Percentiles rank a stretch among this genome's conserved stretches.
Evolutionary conservation across 2,329 filamentous ascomycete species (phyloP).

Genomic region (Xylariaceae sp.): DNA sequence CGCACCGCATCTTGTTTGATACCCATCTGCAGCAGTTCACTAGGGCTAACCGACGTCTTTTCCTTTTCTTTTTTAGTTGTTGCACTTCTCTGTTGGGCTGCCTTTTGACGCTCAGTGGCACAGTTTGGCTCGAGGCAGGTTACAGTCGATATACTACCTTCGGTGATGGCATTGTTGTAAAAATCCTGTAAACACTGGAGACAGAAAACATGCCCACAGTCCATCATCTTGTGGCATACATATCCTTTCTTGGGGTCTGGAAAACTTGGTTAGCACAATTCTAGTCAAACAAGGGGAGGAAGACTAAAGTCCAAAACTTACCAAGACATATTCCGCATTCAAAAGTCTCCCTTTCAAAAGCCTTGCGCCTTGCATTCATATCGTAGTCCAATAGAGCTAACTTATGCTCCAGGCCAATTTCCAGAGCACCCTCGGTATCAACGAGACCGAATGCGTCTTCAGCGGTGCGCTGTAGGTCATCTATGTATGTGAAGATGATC

Average conservation of each 20-base stretch:
- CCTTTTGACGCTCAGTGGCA: constrained; percentile 54
- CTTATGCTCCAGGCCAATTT: constrained; percentile 56
- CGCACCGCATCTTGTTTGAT: constrained; percentile 68
- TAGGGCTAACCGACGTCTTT: constrained; percentile 70
- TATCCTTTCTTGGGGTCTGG: constrained; percentile 83
- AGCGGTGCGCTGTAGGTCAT: constrained; percentile 56
- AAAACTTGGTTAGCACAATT: constrained; percentile 17
- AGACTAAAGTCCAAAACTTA: constrained; percentile 35
- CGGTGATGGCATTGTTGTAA: constrained; percentile 81
- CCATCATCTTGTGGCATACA: constrained; percentile 74
- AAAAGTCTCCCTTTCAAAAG: constrained; percentile 81
- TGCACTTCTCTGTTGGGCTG: constrained; percentile 28
- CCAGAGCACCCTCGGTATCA: constrained; percentile 43
- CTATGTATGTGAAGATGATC: constrained; percentile 60
- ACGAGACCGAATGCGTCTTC: constrained; percentile 59
- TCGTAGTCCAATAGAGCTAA: constrained; percentile 75
- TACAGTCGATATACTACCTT: constrained; percentile 76
- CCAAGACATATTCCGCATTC: constrained; percentile 80
- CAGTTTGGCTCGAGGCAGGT: constrained; percentile 79
- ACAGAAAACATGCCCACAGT: constrained; percentile 91
- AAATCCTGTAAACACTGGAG: constrained; percentile 82
- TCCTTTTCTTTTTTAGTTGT: constrained; percentile 51
- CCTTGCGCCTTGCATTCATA: constrained; percentile 64
- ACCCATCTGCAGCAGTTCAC: constrained; percentile 76
- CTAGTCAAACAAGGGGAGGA: background rate